Evolutionary conservation across 495 filamentous ascomycete genomes (phyloP), one percentile per base, ranked within the genome.

Genomic region (Talaromyces borbonicus): DNA sequence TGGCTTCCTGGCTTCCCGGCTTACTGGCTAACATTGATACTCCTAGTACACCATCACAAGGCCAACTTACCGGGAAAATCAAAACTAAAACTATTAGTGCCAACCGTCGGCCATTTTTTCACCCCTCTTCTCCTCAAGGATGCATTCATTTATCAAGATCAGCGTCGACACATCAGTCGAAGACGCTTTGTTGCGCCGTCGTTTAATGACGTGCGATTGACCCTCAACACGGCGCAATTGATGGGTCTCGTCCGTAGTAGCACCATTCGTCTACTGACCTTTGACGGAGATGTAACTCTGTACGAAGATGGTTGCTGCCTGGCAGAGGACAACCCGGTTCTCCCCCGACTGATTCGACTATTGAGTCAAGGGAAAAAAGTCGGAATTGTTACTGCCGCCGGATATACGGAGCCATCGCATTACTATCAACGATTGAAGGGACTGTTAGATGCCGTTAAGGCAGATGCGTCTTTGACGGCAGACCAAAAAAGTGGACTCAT

Each of bases 281-380:
- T 98, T 55, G 92, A 98, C 60, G 93, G 93, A 58, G 93, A 98
- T 56, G 88, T 98, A 9, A 98, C 93, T 5, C 77, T 98, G 29
- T 97, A 97, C 61, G 88, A 95, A 51, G 90, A 98, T 56, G 93
- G 90, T 8, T 69, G 87, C 52, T 85, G 77, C 49, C 72, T 98
- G 32, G 79, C 75, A 26, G 58, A 75, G 2, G 69, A 74, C 15
- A 93, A 82, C 61, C 83, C 86, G 0, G 83, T 94, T 9, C 87
- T 97, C 46, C 61, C 80, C 0, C 79, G 85, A 5, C 79, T 98
- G 31, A 61, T 95, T 11, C 69, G 72, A n/a, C 67, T 87, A 2
- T 66, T 87, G 25, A 49, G 50, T 7, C 68, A 66, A 36, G 77
- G 71, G 3, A 80, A 84, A 50, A 82, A 83, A 51, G 78, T 98